Percentiles rank a stretch among this genome's conserved stretches.
These are phyloP conservation scores for Puccinia polysora DNA, from an alignment of 1,284 basidiomycete genomes.

Conservation along the genomic window DNA sequence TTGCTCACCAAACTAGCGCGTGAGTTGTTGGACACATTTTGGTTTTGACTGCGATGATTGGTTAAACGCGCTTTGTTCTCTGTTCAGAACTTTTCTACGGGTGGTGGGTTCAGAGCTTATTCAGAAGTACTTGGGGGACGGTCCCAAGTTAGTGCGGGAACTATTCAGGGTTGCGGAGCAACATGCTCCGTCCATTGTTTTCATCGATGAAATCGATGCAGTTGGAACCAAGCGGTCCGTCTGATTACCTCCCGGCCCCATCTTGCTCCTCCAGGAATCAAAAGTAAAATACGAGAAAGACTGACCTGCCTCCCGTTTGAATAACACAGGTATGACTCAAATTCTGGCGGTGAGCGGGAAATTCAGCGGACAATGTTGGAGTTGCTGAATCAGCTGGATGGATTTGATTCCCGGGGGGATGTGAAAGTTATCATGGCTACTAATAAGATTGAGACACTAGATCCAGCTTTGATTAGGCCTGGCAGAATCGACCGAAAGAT, in stretches of 20 bases:
- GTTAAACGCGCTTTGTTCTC: too few relatives aligned
- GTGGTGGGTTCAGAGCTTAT: constrained; percentile 98
- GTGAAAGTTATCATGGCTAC: constrained; percentile 86
- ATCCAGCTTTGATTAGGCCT: constrained; percentile 93
- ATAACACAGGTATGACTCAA: constrained; percentile 56
- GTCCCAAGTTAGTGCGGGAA: constrained; percentile 57
- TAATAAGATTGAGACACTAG: constrained; percentile 88
- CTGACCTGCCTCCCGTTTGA: too few relatives aligned
- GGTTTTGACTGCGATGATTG: constrained; percentile 1
- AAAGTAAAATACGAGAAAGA: too few relatives aligned
- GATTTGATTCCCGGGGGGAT: constrained; percentile 97
- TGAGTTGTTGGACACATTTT: too few relatives aligned
- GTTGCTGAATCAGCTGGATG: constrained; percentile 72
- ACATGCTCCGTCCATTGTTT: constrained; percentile 56
- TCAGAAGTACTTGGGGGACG: constrained; percentile 98
- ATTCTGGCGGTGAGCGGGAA: constrained; percentile 56
- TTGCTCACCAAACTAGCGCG: constrained; percentile 81
- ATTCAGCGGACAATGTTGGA: constrained; percentile 56
- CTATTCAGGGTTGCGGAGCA: constrained; percentile 56
- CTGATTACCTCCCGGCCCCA: constrained; percentile 68
- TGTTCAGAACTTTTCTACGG: constrained; percentile 90
- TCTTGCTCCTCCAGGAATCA: too few relatives aligned
- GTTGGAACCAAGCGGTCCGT: constrained; percentile 55
- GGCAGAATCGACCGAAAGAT: constrained; percentile 99
- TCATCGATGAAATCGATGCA: constrained; percentile 57